Evolutionary conservation across 768 basidiomycete species (phyloP), one percentile per base, ranked within the genome.

Genomic region (Pulveroboletus sp.): DNA sequence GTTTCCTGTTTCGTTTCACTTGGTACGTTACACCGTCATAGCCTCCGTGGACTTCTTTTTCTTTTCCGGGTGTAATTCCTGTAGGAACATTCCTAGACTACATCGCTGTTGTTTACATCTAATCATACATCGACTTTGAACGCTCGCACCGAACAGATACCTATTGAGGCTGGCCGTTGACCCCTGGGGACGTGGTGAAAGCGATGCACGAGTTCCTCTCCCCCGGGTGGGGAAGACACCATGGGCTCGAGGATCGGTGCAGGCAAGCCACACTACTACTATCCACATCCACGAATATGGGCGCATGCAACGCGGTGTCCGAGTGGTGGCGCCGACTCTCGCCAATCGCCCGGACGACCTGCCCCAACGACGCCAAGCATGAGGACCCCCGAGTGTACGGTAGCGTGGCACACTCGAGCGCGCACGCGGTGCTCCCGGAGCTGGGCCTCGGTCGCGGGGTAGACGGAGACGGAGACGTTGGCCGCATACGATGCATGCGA

Each of bases 11-110:
- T 30, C 3, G 15, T 27, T 27, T 12, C 7, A 28, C 15, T 3
- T 31, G 30, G 30, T 32, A 46, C 28, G 36, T 43, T 21, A 21
- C 21, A 35, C 26, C 18, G 26, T 45, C 21, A 21, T 21, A n/a
- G n/a, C 3, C 21, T 21, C 3, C 44, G 31, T 9, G 41, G 56
- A 57, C 56, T 27, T 27, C 12, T 40, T n/a, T 24, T 26, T 3
- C 40, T 24, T n/a, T n/a, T n/a, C n/a, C n/a, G n/a, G 40, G 40
- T n/a, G 31, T 37, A 24, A 40, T 27, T 30, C 32, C 32, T 57
- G 51, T 57, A 57, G 51, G 51, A 56, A 45, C 8, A 26, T 27
- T 30, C 11, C 28, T 55, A 55, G 54, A 56, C 2, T 50, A 38
- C 33, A 36, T 17, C 10, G 18, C 39, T 57, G 55, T 52, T 44